These are phyloP conservation scores for Vaccinium darrowii DNA, from an alignment of 148 eudicot genomes.

Conservation along the genomic window DNA sequence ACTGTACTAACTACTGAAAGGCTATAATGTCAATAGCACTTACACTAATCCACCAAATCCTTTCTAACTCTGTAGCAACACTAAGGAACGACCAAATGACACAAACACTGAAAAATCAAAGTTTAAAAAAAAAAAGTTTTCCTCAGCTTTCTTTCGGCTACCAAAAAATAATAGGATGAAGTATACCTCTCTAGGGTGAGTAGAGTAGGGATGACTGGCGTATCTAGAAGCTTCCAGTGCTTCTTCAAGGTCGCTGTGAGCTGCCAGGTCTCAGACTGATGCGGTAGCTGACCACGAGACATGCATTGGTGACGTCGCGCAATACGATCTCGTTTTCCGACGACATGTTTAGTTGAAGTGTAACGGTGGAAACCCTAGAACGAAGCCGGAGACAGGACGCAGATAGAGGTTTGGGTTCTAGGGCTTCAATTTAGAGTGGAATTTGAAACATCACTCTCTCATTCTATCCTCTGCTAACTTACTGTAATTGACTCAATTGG, in stretches of 20 bases:
- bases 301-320: constrained; percentile 84
- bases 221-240: constrained; percentile 88
- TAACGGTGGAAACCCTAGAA: background rate
- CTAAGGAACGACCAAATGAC: background rate
- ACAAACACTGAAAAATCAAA: background rate
- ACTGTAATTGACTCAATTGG: background rate
- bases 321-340: constrained; percentile 58
- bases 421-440: constrained; percentile 14
- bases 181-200: constrained; percentile 85
- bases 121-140: too few relatives aligned
- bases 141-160: too few relatives aligned
- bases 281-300: constrained; percentile 73
- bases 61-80: background rate
- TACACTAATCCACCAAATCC: background rate
- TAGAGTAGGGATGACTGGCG: constrained; percentile 77
- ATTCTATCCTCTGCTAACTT: too few relatives aligned
- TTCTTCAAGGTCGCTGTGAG: constrained; percentile 79
- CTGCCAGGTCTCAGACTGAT: constrained; percentile 57
- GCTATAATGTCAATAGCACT: background rate
- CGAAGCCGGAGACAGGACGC: background rate
- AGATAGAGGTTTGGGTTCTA: background rate
- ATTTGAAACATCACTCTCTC: too few relatives aligned
- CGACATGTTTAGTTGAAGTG: constrained; percentile 20
- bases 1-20: background rate
- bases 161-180: background rate